Evolutionary conservation across 768 basidiomycete species (phyloP).

Genomic region (Lanmaoa pseudosensibilis): DNA sequence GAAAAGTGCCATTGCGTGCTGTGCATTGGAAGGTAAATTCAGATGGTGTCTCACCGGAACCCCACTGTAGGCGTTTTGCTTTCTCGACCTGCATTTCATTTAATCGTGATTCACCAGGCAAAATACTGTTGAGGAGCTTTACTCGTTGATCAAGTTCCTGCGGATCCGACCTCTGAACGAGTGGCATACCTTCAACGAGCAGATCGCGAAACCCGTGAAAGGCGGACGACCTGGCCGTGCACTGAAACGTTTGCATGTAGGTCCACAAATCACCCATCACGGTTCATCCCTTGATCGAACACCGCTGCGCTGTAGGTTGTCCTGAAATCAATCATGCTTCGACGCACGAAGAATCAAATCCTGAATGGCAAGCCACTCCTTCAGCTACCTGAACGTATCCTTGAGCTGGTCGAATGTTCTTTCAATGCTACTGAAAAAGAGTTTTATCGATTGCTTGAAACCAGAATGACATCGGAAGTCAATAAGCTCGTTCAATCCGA

Average conservation of each 20-base stretch:
- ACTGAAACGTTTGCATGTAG: constrained; percentile 82
- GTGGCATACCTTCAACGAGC: constrained; percentile 74
- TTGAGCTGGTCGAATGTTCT: constrained; percentile 71
- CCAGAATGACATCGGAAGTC: constrained; percentile 62
- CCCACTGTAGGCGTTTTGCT: constrained; percentile 50
- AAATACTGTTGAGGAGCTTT: constrained; percentile 90
- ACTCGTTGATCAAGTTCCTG: constrained; percentile 85
- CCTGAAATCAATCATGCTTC: constrained; percentile 83
- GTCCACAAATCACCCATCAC: constrained; percentile 2
- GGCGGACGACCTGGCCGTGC: constrained; percentile 59
- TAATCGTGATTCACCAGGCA: constrained; percentile 47
- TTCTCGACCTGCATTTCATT: background rate
- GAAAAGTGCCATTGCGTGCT: constrained; percentile 77
- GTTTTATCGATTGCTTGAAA: constrained; percentile 77
- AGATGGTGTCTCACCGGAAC: constrained; percentile 90
- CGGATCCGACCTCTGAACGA: constrained; percentile 79
- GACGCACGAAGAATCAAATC: constrained; percentile 73
- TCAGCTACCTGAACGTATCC: constrained; percentile 69
- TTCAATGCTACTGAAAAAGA: constrained; percentile 76
- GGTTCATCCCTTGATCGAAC: background rate
- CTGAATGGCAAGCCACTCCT: constrained; percentile 82
- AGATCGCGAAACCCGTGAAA: constrained; percentile 81
- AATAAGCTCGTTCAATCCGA: constrained; percentile 62
- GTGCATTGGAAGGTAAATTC: constrained; percentile 71
- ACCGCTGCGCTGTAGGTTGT: constrained; percentile 54